phyloP scores from a whole-genome alignment of 129 eudicot species.

The Logfia minima region DNA sequence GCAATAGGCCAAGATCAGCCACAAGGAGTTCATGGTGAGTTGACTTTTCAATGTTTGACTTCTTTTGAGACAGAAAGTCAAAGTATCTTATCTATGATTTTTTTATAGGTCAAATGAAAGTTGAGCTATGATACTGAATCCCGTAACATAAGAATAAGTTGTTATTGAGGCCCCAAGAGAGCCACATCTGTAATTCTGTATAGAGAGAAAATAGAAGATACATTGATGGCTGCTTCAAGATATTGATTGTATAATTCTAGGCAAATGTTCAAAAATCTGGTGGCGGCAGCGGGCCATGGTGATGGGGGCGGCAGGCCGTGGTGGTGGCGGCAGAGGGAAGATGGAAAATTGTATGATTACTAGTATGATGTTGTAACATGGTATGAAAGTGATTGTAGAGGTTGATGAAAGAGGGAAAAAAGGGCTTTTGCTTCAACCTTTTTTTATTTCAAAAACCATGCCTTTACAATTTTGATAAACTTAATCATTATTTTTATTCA shows the following conservation, averaged over 20 bases:
- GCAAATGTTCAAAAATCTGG: conserved; percentile 38
- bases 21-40: conserved; percentile 55
- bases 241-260: conserved; percentile 39
- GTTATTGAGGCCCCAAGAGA: conserved; percentile 45
- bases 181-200: conserved; percentile 56
- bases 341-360: conserved; percentile 20
- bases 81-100: conserved; percentile 14
- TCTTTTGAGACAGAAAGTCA: conserved; percentile 13
- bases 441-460: conserved; percentile 7
- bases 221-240: conserved; percentile 31
- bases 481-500: conserved; percentile 21
- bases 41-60: conserved; percentile 32
- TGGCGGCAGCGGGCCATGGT: not conserved
- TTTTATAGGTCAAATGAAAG: conserved; percentile 58
- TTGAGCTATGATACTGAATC: conserved; percentile 51
- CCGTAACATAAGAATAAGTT: conserved; percentile 24
- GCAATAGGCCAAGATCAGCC: conserved; percentile 66
- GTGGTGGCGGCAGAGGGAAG: conserved; percentile 1
- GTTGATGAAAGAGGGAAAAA: conserved; percentile 20
- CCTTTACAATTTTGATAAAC: conserved; percentile 28
- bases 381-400: conserved; percentile 20
- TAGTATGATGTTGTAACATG: conserved; percentile 28
- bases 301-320: not conserved
- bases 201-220: conserved; percentile 33
- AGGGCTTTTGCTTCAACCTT: conserved; percentile 13